Evolutionary conservation across 805 yeast species (phyloP), one percentile per base, ranked within the genome.

Genomic region (Candida schatavii): DNA sequence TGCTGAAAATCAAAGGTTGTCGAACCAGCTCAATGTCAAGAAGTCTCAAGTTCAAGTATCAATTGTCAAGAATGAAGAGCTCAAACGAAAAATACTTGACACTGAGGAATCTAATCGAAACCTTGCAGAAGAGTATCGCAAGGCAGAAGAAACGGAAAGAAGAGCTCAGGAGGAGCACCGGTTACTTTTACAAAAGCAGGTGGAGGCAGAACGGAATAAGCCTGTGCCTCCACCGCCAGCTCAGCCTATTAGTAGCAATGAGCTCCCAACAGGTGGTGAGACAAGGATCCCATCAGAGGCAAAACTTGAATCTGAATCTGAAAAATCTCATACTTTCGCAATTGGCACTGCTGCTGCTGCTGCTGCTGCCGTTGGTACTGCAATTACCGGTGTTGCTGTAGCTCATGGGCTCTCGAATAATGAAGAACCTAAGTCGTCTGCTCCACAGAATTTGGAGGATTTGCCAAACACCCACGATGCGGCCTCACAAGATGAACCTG

Each of bases 11-110:
- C 77, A 75, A 47, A 83, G 82, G 51, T 79, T 85, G 25, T 70
- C 72, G 42, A 83, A 85, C 40, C 68, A 85, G 50, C 70, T 75
- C 17, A 75, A 83, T 34, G 87, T 88, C 31, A 78, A 78, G 51
- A 70, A 78, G 42, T 81, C 84, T 32, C 96, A 89, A 57, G 72
- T 83, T 37, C 82, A 78, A 31, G 79, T 85, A 3, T 66, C 77
- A n/a, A 74, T 85, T 48, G 68, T 69, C 20, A 70, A 72, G 53
- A 64, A 69, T 40, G 64, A 70, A 39, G 74, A 71, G 31, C 54
- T 68, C 39, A 61, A 60, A 46, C 39, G 45, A 25, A 48, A 60
- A 32, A 49, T 69, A 7, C 39, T 45, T 1, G 70, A 66, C 27
- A 38, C 56, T 13, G 62, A 61, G 39, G 49, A 43, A 6, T 23